Evolutionary conservation across 495 filamentous ascomycete species (phyloP), one percentile per base, ranked within the genome.

Genomic region (Choiromyces venosus): DNA sequence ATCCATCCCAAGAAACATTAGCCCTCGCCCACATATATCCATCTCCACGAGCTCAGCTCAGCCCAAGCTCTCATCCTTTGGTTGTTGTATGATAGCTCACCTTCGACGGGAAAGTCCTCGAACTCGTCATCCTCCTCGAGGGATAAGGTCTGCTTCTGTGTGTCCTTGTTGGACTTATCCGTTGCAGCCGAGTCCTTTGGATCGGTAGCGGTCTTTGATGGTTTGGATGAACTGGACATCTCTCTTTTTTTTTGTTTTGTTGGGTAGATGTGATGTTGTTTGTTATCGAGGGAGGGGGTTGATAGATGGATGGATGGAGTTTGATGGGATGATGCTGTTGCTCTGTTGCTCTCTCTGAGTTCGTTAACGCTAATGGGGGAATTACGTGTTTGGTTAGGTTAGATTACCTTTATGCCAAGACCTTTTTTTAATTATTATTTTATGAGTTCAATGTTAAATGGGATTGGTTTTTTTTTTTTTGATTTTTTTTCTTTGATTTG

Each of bases 121-220:
- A 99, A 99, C 85, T 99, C 95, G 82, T 99, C 95, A 79, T 99
- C 95, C 80, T 99, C 95, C 81, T 97, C 95, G 35, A 97, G 85
- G 40, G 91, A 88, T 69, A 91, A 85, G 65, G 88, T 85, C 69
- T 86, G 87, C 79, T 89, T 87, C 81, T 87, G 85, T 70, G 84
- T 83, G 44, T 82, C 74, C 79, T 82, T n/a, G 71, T 83, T 78
- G 71, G 81, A 80, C 81, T 83, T 85, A 44, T 79, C 78, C 44
- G 76, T 38, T 71, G 75, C 76, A 66, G 76, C 66, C 6, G 77
- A 44, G 61, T 85, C 81, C 71, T 87, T 84, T 70, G 81, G 76
- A 14, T 67, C 66, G 21, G 66, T 67, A n/a, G n/a, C n/a, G 38
- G 66, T 29, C 36, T 37, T 61, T 33, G 52, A 33, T 61, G 52